Conservation (phyloP, 441 rosid genomes). For the Mallotus japonicus region DNA sequence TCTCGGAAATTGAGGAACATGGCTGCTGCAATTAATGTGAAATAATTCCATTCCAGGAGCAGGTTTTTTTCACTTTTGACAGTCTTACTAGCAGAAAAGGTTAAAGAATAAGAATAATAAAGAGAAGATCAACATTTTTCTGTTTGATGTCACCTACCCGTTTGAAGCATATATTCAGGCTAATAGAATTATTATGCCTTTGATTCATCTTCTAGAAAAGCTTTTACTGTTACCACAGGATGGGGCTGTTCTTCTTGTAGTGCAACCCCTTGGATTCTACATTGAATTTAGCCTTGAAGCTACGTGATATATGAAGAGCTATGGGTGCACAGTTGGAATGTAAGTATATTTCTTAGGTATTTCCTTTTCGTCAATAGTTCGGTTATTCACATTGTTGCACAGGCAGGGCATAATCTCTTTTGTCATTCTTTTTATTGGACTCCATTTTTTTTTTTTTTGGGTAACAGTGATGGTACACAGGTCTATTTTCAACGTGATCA, state of each 20-base stretch:
- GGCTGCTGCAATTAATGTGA: slow-evolving; percentile 92
- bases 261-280: slow-evolving; percentile 15
- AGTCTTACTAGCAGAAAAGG: slow-evolving; percentile 10
- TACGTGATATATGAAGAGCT: slow-evolving; percentile 16
- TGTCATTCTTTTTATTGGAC: neutral
- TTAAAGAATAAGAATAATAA: slow-evolving; percentile 5
- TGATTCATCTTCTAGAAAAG: slow-evolving; percentile 21
- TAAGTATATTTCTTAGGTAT: slow-evolving; percentile 20
- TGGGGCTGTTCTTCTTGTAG: slow-evolving; percentile 21
- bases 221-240: slow-evolving; percentile 21
- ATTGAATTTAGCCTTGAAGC: slow-evolving; percentile 23
- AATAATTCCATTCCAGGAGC: slow-evolving; percentile 34
- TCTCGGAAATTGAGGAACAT: slow-evolving; percentile 81
- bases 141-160: slow-evolving; percentile 24
- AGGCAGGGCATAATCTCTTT: neutral
- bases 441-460: neutral
- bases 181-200: slow-evolving; percentile 28
- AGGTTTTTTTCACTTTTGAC: slow-evolving; percentile 21
- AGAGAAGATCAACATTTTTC: slow-evolving; percentile 6
- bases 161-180: slow-evolving; percentile 29
- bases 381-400: too few relatives aligned
- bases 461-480: slow-evolving; percentile 23
- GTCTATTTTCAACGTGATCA: slow-evolving; percentile 21
- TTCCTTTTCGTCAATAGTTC: too few relatives aligned
- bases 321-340: slow-evolving; percentile 27